These are phyloP conservation scores for Talinum fruticosum DNA, from an alignment of 148 eudicot genomes.

Conservation along the genomic window DNA sequence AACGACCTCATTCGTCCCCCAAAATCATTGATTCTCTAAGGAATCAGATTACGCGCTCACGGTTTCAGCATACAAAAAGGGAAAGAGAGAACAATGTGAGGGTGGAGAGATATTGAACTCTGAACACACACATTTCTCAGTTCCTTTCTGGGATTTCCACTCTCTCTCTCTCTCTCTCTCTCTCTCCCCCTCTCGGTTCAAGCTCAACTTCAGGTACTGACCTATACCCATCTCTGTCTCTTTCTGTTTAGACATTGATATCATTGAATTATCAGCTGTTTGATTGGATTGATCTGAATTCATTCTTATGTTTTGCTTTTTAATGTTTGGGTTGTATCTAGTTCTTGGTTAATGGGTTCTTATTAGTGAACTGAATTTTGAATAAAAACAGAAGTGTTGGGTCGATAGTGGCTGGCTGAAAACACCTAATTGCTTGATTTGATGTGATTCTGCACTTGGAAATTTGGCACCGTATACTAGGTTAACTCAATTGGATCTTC, in stretches of 20 bases:
- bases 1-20: neutral
- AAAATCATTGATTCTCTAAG: neutral
- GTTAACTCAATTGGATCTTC: neutral
- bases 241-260: neutral
- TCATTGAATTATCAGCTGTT: neutral
- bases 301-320: neutral
- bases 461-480: neutral
- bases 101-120: neutral
- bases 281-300: constrained; percentile 1
- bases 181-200: constrained; percentile 8
- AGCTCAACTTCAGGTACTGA: constrained; percentile 19
- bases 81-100: neutral
- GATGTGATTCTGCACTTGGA: neutral
- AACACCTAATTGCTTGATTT: constrained; percentile 12
- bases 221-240: constrained; percentile 1
- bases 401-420: neutral
- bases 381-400: neutral
- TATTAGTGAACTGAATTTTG: neutral
- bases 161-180: neutral
- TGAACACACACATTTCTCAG: constrained; percentile 10
- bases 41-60: neutral
- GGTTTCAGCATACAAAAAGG: neutral
- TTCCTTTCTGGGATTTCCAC: neutral
- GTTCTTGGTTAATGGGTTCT: neutral
- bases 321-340: neutral